Base-by-base conservation (phyloP, 1,284 basidiomycete species). In the Rhodotorula sp. region DNA sequence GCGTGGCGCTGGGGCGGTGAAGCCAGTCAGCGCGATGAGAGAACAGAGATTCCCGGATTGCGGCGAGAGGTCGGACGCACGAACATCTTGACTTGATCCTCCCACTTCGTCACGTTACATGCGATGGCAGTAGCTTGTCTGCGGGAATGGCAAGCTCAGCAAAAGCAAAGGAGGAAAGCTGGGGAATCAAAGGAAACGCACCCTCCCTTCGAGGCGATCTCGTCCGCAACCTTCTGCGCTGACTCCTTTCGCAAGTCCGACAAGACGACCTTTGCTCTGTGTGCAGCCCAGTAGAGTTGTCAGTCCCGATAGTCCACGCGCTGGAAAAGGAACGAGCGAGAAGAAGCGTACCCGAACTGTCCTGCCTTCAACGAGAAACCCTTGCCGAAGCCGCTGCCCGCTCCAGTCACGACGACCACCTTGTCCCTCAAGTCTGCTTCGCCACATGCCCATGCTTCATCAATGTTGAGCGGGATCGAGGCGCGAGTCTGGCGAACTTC, bases 361-460 rank as follows among this genome's bases (percentile, higher is more conserved):
- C 29, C 60, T 4, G 19, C 60, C 52, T 62, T 54, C 15, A 24
- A 44, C 27, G 44, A 27, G 44, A 49, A 60, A 4, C 24, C 47
- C 48, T 39, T 20, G 20, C 86, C 86, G 66, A 88, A 85, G 0
- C 86, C 86, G 74, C 83, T 84, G 58, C 83, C 86, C 52, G 29
- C 15, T 83, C 86, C 86, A 29, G 86, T 87, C 46, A 87, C 84
- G 49, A 87, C 71, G 11, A 86, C 82, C 7, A 86, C 85, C 68
- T 85, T 85, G 61, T 81, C 84, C 56, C 80, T 81, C 44, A 83
- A 47, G 4, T 20, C 29, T 2, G 32, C 39, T 17, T 44, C 52
- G 27, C 52, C 64, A 34, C 48, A 22, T 4, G 46, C 11, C 34
- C 55, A 53, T 1, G 58, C 58, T 19, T 66, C 64, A n/a, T 60